These are phyloP conservation scores for Eucalyptus tenuipes DNA, from an alignment of 345 rosid species.

Conservation along the genomic window DNA sequence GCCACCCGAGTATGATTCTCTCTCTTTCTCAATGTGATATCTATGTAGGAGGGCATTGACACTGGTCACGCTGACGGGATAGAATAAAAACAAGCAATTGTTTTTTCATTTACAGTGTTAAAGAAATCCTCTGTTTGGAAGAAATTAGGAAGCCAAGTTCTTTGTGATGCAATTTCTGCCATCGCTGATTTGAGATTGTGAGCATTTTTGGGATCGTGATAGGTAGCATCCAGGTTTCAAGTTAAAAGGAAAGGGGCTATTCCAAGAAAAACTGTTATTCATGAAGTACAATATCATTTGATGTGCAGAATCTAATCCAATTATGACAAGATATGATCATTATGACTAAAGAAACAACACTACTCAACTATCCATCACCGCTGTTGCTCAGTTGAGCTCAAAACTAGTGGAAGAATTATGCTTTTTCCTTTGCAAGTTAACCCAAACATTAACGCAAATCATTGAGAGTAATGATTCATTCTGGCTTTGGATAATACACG, in stretches of 20 bases:
- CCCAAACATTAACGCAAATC: neutral
- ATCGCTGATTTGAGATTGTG: neutral
- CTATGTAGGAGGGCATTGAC: neutral
- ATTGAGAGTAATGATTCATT: neutral
- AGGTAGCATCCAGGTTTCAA: neutral
- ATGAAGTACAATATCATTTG: neutral
- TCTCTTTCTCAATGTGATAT: neutral
- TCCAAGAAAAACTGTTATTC: neutral
- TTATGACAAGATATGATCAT: neutral
- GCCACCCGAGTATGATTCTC: constrained; percentile 84
- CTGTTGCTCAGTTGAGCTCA: neutral
- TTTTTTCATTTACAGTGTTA: neutral
- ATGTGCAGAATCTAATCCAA: neutral
- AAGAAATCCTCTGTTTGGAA: neutral
- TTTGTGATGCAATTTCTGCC: neutral
- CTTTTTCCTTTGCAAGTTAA: neutral
- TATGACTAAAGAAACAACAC: neutral
- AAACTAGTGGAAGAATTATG: neutral
- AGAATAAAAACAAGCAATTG: neutral
- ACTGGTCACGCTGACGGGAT: neutral
- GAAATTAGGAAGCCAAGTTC: neutral
- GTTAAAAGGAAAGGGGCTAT: neutral
- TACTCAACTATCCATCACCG: neutral
- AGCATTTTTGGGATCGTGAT: neutral
- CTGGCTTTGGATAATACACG: neutral